Evolutionary conservation across 768 basidiomycete species (phyloP), one percentile per base, ranked within the genome.

Genomic region (Scleroderma citrinum): DNA sequence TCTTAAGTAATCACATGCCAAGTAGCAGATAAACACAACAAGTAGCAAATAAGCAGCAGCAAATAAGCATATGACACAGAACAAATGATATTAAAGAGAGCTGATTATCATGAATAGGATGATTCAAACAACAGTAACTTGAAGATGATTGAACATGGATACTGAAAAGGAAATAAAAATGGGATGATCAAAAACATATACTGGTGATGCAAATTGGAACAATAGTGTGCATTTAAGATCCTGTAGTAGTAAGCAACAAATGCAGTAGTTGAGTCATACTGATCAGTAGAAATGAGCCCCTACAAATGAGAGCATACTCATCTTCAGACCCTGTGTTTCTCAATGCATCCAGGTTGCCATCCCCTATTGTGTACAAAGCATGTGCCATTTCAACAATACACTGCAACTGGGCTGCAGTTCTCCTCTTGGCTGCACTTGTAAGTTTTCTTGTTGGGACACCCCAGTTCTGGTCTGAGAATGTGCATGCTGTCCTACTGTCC

Each of bases 401-500:
- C 34, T 35, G 6, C n/a, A 35, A n/a, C n/a, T 35, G 16, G 7
- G 12, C 10, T 10, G 14, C 6, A 23, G 39, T 21, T 40, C 39
- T 40, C 13, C 39, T 40, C 19, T 40, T 21, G 39, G 39, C 21
- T 7, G 21, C 21, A 5, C 4, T 10, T 5, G 23, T 41, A n/a
- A 41, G 24, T 21, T 41, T 41, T 21, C 44, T 49, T 12, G 16
- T 53, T 2, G 44, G 12, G 1, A 2, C 3, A 3, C 48, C 39
- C 53, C 50, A 54, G 31, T 51, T 54, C 34, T 54, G 49, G 16
- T 14, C 21, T 2, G 37, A 51, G n/a, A 54, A 54, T 17, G 43
- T 17, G 3, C 24, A 19, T 13, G 16, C 42, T 17, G 47, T 48
- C 8, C n/a, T 46, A 14, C 48, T 50, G 30, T 49, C 52, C 35